phyloP scores from a whole-genome alignment of 2,329 filamentous ascomycete species.

The Claviceps sorghi region DNA sequence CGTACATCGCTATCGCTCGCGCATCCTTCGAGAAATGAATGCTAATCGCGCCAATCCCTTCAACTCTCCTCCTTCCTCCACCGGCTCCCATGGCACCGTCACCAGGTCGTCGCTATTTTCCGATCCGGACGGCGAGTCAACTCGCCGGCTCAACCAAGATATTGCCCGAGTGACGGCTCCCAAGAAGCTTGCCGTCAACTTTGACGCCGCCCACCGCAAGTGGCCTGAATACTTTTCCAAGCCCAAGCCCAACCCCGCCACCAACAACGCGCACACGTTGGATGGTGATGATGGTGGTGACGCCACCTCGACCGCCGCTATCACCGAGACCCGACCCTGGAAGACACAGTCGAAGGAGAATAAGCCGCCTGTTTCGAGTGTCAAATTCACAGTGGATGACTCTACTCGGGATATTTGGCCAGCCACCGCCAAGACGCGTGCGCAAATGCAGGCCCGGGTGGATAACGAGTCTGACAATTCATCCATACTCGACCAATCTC shows the following conservation, averaged over 20 bases:
- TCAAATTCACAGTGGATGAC: conserved; percentile 24
- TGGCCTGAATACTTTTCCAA: conserved; percentile 37
- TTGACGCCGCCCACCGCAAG: conserved; percentile 31
- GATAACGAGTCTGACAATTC: conserved; percentile 38
- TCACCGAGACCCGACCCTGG: conserved; percentile 22
- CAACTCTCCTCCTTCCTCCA: conserved; percentile 43
- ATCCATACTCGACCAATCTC: conserved; percentile 27
- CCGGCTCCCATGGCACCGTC: conserved; percentile 41
- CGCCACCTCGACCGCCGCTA: not conserved
- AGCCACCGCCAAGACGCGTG: conserved; percentile 26
- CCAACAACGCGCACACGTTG: conserved; percentile 11
- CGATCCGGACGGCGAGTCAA: conserved; percentile 39
- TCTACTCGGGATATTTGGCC: conserved; percentile 27
- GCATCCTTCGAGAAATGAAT: conserved; percentile 37
- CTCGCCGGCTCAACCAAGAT: conserved; percentile 34
- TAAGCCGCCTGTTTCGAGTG: conserved; percentile 20
- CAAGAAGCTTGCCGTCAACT: conserved; percentile 27
- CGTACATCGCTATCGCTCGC: conserved; percentile 29
- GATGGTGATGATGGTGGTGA: conserved; percentile 11
- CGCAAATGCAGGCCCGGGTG: conserved; percentile 39
- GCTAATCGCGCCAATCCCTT: conserved; percentile 40
- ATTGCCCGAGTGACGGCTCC: conserved; percentile 28
- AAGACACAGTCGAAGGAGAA: conserved; percentile 30
- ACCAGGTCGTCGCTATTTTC: conserved; percentile 39
- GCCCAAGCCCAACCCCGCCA: conserved; percentile 22